phyloP scores from a whole-genome alignment of 164 flowering plant genomes.

The Dillenia turbinata region DNA sequence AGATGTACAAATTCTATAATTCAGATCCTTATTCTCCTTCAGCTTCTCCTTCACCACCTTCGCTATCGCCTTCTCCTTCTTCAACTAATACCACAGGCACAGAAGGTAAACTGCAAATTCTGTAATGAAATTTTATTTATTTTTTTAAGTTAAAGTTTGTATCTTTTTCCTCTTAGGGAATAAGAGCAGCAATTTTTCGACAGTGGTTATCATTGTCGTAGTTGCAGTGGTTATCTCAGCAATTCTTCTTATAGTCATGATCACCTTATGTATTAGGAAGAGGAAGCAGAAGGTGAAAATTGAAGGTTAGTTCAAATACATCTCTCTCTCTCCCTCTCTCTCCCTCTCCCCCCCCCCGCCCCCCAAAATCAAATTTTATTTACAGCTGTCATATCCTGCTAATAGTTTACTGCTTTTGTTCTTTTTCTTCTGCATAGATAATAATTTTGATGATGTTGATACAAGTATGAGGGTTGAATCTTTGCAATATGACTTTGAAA shows the following conservation, averaged over 20 bases:
- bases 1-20: slow-evolving; percentile 4
- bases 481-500: slow-evolving; percentile 5
- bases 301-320: not conserved
- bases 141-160: too few species aligned
- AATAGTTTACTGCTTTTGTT: not conserved
- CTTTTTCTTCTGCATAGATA: not conserved
- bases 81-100: not conserved
- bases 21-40: not conserved
- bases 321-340: too few species aligned
- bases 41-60: not conserved
- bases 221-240: slow-evolving; percentile 2
- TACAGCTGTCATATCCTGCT: not conserved
- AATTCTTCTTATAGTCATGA: not conserved
- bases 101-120: not conserved
- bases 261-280: slow-evolving; percentile 1
- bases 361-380: not conserved
- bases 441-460: not conserved
- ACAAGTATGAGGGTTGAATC: not conserved
- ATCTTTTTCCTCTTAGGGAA: not conserved
- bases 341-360: too few species aligned
- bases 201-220: not conserved
- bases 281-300: not conserved
- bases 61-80: not conserved
- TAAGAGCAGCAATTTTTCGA: not conserved
- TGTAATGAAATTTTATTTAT: not conserved